Evolutionary conservation across 306 rosid species (phyloP).

Genomic region (Quercus cerris): DNA sequence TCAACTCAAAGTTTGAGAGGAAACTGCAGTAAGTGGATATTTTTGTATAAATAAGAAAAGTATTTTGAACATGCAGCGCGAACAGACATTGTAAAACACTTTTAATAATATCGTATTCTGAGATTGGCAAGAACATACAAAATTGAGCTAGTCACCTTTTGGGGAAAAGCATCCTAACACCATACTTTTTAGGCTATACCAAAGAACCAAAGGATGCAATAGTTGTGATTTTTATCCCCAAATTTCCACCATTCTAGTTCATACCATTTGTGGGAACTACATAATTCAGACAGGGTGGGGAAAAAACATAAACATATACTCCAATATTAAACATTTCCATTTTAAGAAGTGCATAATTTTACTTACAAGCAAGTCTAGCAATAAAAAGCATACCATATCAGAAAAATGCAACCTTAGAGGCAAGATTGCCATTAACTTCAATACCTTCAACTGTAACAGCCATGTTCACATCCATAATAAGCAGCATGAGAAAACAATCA

Average conservation of each 20-base stretch:
- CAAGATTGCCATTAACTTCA: conserved; percentile 97
- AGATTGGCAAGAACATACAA: not conserved
- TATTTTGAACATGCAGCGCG: not conserved
- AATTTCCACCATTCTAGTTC: conserved; percentile 85
- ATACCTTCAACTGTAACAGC: conserved; percentile 99
- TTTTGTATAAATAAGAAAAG: not conserved
- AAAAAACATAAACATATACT: not conserved
- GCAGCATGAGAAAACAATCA: conserved; percentile 48
- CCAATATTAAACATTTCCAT: not conserved
- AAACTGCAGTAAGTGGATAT: not conserved
- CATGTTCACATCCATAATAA: conserved; percentile 93
- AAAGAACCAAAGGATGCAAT: not conserved
- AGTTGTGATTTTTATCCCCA: conserved; percentile 63
- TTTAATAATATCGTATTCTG: not conserved
- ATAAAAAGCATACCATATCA: conserved; percentile 81
- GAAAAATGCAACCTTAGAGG: conserved; percentile 81
- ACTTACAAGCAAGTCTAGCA: conserved; percentile 94
- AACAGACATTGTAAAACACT: not conserved
- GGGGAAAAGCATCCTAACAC: not conserved
- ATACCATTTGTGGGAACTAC: conserved; percentile 59
- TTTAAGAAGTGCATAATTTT: not conserved
- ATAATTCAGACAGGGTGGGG: conserved; percentile 25
- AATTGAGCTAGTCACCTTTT: not conserved
- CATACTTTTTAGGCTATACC: not conserved
- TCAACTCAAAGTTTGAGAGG: not conserved